These are phyloP conservation scores for Tetracentron sinense DNA, from an alignment of 164 flowering plant species.

Conservation along the genomic window DNA sequence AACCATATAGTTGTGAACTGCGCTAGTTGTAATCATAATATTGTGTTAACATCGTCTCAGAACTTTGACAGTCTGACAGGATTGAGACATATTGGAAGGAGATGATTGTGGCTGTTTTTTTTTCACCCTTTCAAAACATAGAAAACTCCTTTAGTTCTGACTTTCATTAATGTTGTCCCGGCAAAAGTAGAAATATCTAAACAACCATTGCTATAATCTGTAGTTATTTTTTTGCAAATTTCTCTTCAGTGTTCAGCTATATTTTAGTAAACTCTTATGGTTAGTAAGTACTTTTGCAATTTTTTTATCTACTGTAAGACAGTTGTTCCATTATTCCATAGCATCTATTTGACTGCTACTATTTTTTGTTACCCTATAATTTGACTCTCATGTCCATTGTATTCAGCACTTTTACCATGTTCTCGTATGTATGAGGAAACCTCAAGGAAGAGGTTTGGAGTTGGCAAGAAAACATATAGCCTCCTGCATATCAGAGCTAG, in stretches of 20 bases:
- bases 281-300: not conserved
- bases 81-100: too few relatives aligned
- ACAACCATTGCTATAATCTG: too few relatives aligned
- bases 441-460: constrained; percentile 94
- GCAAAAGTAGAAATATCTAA: too few relatives aligned
- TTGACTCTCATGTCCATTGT: constrained; percentile 17
- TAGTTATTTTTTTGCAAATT: too few relatives aligned
- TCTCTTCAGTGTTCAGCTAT: not conserved
- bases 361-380: not conserved
- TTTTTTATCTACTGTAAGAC: not conserved
- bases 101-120: too few relatives aligned
- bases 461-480: constrained; percentile 85
- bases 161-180: too few relatives aligned
- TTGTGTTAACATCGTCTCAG: too few relatives aligned
- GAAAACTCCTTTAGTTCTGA: too few relatives aligned
- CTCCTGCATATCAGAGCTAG: constrained; percentile 68
- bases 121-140: too few relatives aligned
- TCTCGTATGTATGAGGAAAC: constrained; percentile 67
- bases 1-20: too few relatives aligned
- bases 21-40: too few relatives aligned
- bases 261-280: not conserved
- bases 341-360: not conserved
- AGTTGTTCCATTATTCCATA: not conserved
- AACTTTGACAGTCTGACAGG: too few relatives aligned
- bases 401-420: constrained; percentile 88